phyloP scores from a whole-genome alignment of 352 stramenopile species.

The Phytophthora colocasiae region DNA sequence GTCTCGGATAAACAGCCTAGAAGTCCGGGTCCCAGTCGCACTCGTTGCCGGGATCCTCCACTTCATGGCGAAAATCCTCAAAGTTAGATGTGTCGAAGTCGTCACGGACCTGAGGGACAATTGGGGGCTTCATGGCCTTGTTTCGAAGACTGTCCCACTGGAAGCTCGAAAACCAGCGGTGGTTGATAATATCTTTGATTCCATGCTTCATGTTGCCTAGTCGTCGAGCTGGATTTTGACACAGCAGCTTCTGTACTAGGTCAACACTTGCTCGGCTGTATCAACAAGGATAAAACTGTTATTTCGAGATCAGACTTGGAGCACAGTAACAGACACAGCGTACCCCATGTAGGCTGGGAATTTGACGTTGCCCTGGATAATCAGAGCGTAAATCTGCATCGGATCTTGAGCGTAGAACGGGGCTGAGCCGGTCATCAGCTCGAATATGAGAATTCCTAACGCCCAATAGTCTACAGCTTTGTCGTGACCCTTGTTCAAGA shows the following conservation, averaged over 20 bases:
- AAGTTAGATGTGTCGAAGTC: conserved; percentile 88
- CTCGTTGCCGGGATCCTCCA: conserved; percentile 63
- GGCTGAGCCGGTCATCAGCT: conserved; percentile 86
- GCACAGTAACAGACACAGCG: conserved; percentile 7
- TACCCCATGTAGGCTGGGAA: conserved; percentile 86
- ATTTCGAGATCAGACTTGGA: not conserved
- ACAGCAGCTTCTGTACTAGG: conserved; percentile 90
- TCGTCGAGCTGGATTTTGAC: conserved; percentile 72
- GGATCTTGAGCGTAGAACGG: conserved; percentile 92
- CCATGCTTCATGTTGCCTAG: conserved; percentile 87
- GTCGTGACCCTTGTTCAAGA: conserved; percentile 91
- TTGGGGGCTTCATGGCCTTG: conserved; percentile 74
- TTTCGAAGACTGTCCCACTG: conserved; percentile 67
- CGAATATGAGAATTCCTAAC: conserved; percentile 90
- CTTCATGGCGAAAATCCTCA: conserved; percentile 76
- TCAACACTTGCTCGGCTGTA: conserved; percentile 72
- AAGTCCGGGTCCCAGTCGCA: conserved; percentile 84
- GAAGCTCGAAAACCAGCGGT: conserved; percentile 83
- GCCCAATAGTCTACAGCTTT: conserved; percentile 93
- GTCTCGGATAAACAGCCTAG: conserved; percentile 32
- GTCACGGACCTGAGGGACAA: conserved; percentile 74
- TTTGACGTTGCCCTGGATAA: conserved; percentile 89
- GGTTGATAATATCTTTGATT: conserved; percentile 87
- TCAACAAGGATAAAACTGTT: conserved; percentile 5
- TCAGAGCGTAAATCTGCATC: conserved; percentile 93